Evolutionary conservation across 306 rosid genomes (phyloP), one percentile per base, ranked within the genome.

Genomic region (Alnus glutinosa): DNA sequence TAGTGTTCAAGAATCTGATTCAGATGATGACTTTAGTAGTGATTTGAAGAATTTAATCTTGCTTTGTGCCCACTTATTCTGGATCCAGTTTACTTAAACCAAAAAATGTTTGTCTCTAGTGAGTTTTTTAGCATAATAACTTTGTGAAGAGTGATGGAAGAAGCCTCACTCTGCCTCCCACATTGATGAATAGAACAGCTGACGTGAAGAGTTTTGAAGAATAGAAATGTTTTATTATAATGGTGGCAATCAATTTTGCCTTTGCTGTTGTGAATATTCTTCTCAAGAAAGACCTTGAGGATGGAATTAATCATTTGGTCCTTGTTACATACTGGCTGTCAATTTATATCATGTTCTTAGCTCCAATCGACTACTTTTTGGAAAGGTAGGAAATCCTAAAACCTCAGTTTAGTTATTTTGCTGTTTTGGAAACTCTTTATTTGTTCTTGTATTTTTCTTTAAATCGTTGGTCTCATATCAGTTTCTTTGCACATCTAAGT

Each of bases 281-380:
- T 79, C 93, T 94, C 55, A 91, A 90, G 93, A 85, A 89, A 82
- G 90, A 89, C 79, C 94, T 94, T 75, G 89, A 92, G 13, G 87
- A 89, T 67, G 98, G 94, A 74, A 88, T 92, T 85, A 89, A 90
- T 88, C 98, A 86, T 82, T 88, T 92, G 92, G 98, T 94, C 89
- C 83, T 94, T 30, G 87, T 92, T 69, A 94, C 97, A 4, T 94
- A 90, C 77, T 85, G 98, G 9, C 75, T 94, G 46, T 75, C 89
- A 23, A 86, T 94, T 63, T 85, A 97, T 62, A 70, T 93, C 72
- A 84, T 94, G 83, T 90, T 87, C 81, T 83, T 94, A 62, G 96
- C 91, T 19, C 96, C 98, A 28, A 83, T 94, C 44, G 90, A 81
- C 49, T 92, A 88, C 92, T 88, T 84, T 62, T 69, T 77, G 74